Evolutionary conservation across 2,329 filamentous ascomycete species (phyloP), one percentile per base, ranked within the genome.

Genomic region (Capronia epimyces): DNA sequence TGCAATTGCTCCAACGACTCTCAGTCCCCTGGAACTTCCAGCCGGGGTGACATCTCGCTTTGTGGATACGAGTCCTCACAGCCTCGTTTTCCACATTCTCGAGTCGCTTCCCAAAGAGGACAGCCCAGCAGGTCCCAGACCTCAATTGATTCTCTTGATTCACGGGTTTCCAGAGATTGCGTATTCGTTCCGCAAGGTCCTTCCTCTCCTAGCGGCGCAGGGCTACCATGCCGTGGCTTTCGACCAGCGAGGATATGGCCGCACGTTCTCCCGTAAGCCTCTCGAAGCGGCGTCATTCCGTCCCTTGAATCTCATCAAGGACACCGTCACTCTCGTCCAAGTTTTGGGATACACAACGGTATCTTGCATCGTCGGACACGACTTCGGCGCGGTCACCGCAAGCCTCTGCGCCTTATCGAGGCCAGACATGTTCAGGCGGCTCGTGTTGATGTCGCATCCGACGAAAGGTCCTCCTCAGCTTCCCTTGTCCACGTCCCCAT

Each of bases 161-260:
- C 59, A 62, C 42, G 83, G 83, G 31, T 87, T 79, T 56, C 83
- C 83, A 1, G 83, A 86, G 62, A 71, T 87, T 1, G 81, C 83
- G 22, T 87, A 77, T 64, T 85, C 82, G 41, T 87, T 83, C 82
- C 78, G 83, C 45, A 80, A 81, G 49, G 67, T 85, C 29, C 73
- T 87, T 60, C 74, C 76, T 5, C 63, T 69, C 0, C 69, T 87
- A n/a, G 79, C 82, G 3, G 65, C 68, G 0, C 71, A 75, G 4
- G 82, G 82, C 22, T 86, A 81, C 66, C 76, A 82, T 62, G 81
- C 82, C 46, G 78, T 86, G 1, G 82, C 83, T 1, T 79, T 80
- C 29, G 83, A 87, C 60, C 81, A 84, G 60, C 75, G 83, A 43
- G 83, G 83, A 6, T 86, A 84, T 57, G 83, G 83, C 9, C 75